Evolutionary conservation across 257 asterid species (phyloP), one percentile per base, ranked within the genome.

Genomic region (Schizonepeta tenuifolia): DNA sequence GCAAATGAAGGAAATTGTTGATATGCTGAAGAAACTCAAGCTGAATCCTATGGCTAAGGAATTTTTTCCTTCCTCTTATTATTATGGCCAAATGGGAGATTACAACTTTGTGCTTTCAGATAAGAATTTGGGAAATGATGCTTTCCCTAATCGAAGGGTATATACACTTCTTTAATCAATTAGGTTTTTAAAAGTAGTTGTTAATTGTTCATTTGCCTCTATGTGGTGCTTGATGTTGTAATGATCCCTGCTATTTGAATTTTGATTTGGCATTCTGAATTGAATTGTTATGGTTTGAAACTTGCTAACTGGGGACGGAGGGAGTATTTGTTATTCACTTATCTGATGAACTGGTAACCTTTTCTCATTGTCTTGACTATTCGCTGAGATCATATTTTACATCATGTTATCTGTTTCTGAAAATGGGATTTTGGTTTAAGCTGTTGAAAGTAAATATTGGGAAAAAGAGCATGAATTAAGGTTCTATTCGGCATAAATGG

Each of bases 31-130:
- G 81, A 82, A 84, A 17, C 82, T 90, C 73, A 90, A 90, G 86
- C 59, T 93, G 83, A 93, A 93, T 88, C 98, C 98, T 51, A 70
- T 81, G 70, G 98, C 98, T 8, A 88, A 90, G 86, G 98, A 93
- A 85, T 93, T 93, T 35, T 80, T 90, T 69, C 98, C 98, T 65
- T 87, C 95, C 31, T 84, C 92, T 36, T 82, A 83, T 80, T 54
- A 76, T 75, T 86, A 85, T 46, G 88, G 85, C 70, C 91, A 87
- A 67, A 77, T 80, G 80, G 83, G 80, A 50, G 73, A 73, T 71
- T 79, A 50, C 69, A 80, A 85, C 76, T 85, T 89, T 70, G 81
- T 80, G 73, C 75, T 87, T 56, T 73, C 74, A 20, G 68, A 78
- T 59, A 85, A 78, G 86, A 77, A 61, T 79, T 70, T 76, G 72